Base-by-base conservation (phyloP, 2,329 filamentous ascomycete species). In the Colletotrichum chlorophyti region DNA sequence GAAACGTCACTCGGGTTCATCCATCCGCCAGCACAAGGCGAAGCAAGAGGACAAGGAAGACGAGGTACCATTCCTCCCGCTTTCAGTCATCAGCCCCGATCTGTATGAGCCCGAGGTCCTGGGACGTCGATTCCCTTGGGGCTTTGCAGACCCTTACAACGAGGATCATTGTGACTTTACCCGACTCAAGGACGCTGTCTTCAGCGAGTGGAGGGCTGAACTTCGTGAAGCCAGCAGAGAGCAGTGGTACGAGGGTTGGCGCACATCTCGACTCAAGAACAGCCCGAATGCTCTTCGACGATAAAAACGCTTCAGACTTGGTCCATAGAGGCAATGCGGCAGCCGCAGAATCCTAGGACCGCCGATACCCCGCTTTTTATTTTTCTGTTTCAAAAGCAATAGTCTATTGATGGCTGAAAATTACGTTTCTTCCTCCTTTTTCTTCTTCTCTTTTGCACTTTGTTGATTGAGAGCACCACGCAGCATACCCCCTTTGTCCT, bases 181-280 rank as follows among this genome's bases (percentile, higher is more conserved):
- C 53, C 89, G 89, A 62, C 83, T 99, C 65, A 95, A 95, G 76
- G 93, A 98, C 59, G 88, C 90, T 7, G 91, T 99, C 27, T 99
- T 99, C 73, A 87, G 81, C 64, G 94, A 98, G 69, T 99, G 95
- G 95, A 89, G 94, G 47, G 84, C 84, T 38, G 95, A 99, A 71
- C 81, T 99, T 60, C 89, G 94, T 60, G 92, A 97, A 73, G 90
- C 92, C 49, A 96, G 92, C 72, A 86, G 92, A 53, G 93, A 96
- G 70, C 85, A 93, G 66, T 97, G 93, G 91, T 98, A 98, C 68
- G 94, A 98, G 74, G 88, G 91, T 67, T 98, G 94, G 95, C 87
- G 95, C 75, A 97, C 86, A 8, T 88, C 79, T 74, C 79, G 85
- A 53, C 81, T 89, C 64, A 87, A 87, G 74, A 76, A 80, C 62